phyloP scores from a whole-genome alignment of 2,329 filamentous ascomycete species.

The Epichloe sibirici region DNA sequence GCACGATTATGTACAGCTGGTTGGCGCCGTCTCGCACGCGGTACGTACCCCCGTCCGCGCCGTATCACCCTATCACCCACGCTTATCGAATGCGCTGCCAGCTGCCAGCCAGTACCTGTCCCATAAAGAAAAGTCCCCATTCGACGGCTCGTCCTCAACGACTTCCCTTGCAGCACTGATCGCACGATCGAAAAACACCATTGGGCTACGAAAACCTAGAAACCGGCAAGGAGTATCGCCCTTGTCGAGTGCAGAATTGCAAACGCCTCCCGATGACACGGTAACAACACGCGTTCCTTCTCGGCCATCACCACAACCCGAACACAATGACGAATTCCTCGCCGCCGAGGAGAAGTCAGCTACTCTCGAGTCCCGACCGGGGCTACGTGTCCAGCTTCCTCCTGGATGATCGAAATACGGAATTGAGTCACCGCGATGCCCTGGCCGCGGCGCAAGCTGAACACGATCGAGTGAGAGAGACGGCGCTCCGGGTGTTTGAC shows the following conservation, averaged over 20 bases:
- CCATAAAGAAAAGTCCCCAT: too few species aligned
- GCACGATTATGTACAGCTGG: too few species aligned
- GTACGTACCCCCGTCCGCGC: too few species aligned
- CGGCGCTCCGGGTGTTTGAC: slow-evolving; percentile 35
- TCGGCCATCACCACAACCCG: not conserved
- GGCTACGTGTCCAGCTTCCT: slow-evolving; percentile 48
- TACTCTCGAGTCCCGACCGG: slow-evolving; percentile 29
- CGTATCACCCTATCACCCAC: too few species aligned
- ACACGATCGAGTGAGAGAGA: slow-evolving; percentile 51
- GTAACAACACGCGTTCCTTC: not conserved
- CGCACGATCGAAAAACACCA: too few species aligned
- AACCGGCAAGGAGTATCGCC: not conserved
- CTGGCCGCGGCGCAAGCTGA: slow-evolving; percentile 52
- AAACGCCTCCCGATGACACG: not conserved
- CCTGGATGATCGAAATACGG: slow-evolving; percentile 47
- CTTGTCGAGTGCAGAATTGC: too few species aligned
- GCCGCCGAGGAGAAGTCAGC: slow-evolving; percentile 25
- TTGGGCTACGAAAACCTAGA: not conserved
- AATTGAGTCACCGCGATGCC: slow-evolving; percentile 51
- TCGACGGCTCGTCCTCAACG: too few species aligned
- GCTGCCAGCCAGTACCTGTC: too few species aligned
- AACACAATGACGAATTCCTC: slow-evolving; percentile 32
- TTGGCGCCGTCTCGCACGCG: too few species aligned
- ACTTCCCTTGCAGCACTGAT: too few species aligned
- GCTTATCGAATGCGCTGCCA: too few species aligned